These are phyloP conservation scores for Eutreptiella sp. DNA, from an alignment of 208 protist species.

Conservation along the genomic window DNA sequence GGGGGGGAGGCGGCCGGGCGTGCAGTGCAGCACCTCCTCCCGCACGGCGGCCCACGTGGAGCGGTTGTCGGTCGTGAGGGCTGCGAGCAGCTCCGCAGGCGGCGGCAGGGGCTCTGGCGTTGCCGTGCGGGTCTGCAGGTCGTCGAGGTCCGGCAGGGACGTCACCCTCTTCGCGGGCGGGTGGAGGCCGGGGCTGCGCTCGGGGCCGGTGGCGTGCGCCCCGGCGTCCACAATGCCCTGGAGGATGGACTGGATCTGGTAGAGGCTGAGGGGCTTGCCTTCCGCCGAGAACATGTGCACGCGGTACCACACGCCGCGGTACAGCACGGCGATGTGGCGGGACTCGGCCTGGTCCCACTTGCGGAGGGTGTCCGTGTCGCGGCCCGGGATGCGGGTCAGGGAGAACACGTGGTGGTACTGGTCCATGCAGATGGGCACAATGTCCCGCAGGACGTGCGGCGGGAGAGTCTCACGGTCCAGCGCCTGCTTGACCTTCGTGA, in stretches of 20 bases:
- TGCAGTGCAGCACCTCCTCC: conserved; percentile 44
- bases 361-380: conserved; percentile 57
- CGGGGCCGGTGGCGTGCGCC: too few species aligned
- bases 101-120: too few species aligned
- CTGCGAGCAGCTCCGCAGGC: conserved; percentile 56
- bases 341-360: conserved; percentile 47
- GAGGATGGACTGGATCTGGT: conserved; percentile 34
- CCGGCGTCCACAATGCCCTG: conserved; percentile 11
- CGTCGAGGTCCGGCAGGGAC: too few species aligned
- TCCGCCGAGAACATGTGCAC: conserved; percentile 44
- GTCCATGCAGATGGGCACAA: conserved; percentile 69
- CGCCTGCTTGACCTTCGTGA: conserved; percentile 52
- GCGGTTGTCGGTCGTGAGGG: conserved; percentile 55
- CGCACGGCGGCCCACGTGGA: conserved; percentile 63
- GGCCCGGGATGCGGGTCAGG: conserved; percentile 69
- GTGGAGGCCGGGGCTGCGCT: too few species aligned
- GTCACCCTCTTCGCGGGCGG: too few species aligned
- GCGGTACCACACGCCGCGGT: conserved; percentile 59
- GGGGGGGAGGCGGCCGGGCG: too few species aligned
- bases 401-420: conserved; percentile 70
- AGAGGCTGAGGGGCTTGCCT: conserved; percentile 38
- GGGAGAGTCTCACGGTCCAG: conserved; percentile 55
- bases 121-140: too few species aligned
- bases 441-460: conserved; percentile 42
- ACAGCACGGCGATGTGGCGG: conserved; percentile 58